phyloP scores from a whole-genome alignment of 495 filamentous ascomycete species.

The Cetradonia linearis region DNA sequence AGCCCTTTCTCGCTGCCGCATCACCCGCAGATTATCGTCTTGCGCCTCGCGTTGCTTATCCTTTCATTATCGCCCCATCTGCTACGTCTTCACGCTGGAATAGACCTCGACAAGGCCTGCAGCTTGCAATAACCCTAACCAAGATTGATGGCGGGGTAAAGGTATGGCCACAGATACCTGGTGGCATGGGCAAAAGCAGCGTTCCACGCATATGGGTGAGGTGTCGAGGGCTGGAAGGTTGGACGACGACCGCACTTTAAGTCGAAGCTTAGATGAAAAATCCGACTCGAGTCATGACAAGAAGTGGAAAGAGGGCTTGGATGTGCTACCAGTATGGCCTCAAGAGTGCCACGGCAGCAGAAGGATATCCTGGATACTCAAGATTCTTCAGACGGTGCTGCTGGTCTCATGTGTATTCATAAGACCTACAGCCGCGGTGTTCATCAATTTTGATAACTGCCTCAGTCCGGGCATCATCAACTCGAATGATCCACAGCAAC shows the following conservation, averaged over 20 bases:
- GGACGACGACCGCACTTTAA: neutral
- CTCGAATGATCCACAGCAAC: constrained; percentile 36
- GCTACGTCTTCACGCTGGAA: neutral
- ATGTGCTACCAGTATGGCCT: neutral
- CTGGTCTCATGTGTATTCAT: constrained; percentile 5
- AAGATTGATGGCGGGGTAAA: constrained; percentile 15
- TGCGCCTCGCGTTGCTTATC: constrained; percentile 9
- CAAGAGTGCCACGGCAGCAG: constrained; percentile 1
- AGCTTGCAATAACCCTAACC: neutral
- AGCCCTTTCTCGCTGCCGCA: constrained; percentile 7
- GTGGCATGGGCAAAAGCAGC: constrained; percentile 18
- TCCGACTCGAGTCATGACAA: neutral
- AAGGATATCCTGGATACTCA: neutral
- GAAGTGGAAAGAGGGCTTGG: neutral
- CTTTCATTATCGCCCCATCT: neutral
- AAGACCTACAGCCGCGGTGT: constrained; percentile 37
- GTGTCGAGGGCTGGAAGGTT: neutral
- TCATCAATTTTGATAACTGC: constrained; percentile 77
- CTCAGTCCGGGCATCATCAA: constrained; percentile 48
- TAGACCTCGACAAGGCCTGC: neutral
- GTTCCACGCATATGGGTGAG: constrained; percentile 11
- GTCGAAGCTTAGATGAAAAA: neutral
- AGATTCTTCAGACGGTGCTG: neutral
- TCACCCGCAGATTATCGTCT: constrained; percentile 11
- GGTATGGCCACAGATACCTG: constrained; percentile 17